These are phyloP conservation scores for Quercus suber DNA, from an alignment of 306 rosid genomes.

Conservation along the genomic window DNA sequence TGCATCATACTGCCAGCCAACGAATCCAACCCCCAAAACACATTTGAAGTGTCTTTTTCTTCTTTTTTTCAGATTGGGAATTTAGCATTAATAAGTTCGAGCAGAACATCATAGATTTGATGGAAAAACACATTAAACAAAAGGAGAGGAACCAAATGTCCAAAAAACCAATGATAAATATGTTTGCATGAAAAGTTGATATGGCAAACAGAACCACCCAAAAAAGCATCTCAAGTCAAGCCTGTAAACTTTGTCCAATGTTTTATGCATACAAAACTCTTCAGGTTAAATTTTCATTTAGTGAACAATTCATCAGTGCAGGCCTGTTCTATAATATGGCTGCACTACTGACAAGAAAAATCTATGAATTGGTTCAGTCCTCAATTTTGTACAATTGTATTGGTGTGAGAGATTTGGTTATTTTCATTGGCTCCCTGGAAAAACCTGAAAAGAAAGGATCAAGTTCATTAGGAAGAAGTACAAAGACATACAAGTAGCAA, in stretches of 20 bases:
- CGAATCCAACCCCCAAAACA: neutral
- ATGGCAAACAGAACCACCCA: neutral
- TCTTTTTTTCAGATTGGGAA: no score
- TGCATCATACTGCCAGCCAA: neutral
- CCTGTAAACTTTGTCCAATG: neutral
- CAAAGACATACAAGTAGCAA: neutral
- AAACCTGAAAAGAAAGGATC: slow-evolving; percentile 16
- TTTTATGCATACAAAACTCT: slow-evolving; percentile 15
- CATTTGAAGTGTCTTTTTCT: no score
- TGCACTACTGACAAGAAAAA: neutral
- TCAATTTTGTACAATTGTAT: slow-evolving; percentile 16
- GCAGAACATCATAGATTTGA: no score
- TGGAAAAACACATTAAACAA: no score
- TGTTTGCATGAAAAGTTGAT: neutral
- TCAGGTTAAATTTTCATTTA: neutral
- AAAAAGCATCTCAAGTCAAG: neutral
- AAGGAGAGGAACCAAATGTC: no score
- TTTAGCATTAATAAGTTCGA: no score
- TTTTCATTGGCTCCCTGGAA: slow-evolving; percentile 4
- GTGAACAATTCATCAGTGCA: neutral
- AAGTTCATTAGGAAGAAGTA: neutral
- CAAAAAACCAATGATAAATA: neutral
- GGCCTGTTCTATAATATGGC: neutral
- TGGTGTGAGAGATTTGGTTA: neutral
- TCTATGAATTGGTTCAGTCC: slow-evolving; percentile 16